Conservation (phyloP, 2,329 filamentous ascomycete genomes). For the Botrytis fragariae region DNA sequence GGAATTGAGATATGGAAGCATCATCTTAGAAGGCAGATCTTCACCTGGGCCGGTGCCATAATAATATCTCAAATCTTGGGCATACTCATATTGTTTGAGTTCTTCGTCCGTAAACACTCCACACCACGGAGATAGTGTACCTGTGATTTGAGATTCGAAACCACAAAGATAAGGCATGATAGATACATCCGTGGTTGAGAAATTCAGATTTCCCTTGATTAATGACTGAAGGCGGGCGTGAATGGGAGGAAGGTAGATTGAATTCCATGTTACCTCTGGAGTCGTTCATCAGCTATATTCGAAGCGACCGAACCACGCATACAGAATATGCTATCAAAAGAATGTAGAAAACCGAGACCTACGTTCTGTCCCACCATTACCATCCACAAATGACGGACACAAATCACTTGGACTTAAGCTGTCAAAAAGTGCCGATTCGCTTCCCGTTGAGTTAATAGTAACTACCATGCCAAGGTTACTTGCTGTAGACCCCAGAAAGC, state of each 20-base stretch:
- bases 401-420: constrained; percentile 61
- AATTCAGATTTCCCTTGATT: constrained; percentile 49
- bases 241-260: constrained; percentile 15
- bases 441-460: constrained; percentile 55
- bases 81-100: constrained; percentile 62
- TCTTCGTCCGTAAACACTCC: constrained; percentile 60
- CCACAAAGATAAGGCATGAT: constrained; percentile 68
- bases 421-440: constrained; percentile 54
- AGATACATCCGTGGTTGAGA: constrained; percentile 52
- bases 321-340: too few species aligned
- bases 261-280: constrained; percentile 4
- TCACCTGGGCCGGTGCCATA: constrained; percentile 61
- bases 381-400: constrained; percentile 58
- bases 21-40: constrained; percentile 53
- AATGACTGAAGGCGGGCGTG: not conserved
- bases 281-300: not conserved
- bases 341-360: constrained; percentile 14
- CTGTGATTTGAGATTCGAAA: constrained; percentile 67
- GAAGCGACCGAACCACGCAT: not conserved
- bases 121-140: constrained; percentile 60
- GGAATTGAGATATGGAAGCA: constrained; percentile 58
- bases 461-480: constrained; percentile 54
- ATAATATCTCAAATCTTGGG: constrained; percentile 66
- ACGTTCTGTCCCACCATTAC: constrained; percentile 47
- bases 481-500: constrained; percentile 58